phyloP scores from a whole-genome alignment of 768 basidiomycete genomes.

The Gymnopilus junonius region DNA sequence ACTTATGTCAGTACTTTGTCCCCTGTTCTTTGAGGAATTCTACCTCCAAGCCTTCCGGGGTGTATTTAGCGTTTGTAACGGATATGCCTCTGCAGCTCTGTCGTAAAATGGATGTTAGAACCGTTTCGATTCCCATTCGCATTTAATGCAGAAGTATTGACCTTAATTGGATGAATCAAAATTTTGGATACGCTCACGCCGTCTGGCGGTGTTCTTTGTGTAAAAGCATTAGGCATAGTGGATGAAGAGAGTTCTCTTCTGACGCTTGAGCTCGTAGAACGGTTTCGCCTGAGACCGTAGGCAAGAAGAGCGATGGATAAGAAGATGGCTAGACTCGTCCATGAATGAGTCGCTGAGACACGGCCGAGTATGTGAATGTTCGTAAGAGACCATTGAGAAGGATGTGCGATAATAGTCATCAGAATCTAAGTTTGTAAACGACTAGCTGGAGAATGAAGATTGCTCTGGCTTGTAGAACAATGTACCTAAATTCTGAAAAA shows the following conservation, averaged over 20 bases:
- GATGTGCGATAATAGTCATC: constrained; percentile 8
- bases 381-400: constrained; percentile 8
- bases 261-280: not conserved
- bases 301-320: constrained; percentile 14
- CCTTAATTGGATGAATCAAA: constrained; percentile 74
- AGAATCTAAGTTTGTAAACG: not conserved
- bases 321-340: constrained; percentile 14
- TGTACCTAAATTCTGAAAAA: not conserved
- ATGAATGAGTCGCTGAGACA: constrained; percentile 1
- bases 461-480: not conserved
- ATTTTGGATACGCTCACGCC: constrained; percentile 57
- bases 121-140: not conserved
- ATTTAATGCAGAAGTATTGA: constrained; percentile 21
- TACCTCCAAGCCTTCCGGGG: too few species aligned
- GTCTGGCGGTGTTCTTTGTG: constrained; percentile 24
- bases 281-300: constrained; percentile 1
- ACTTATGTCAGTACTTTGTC: not conserved
- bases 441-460: not conserved
- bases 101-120: not conserved
- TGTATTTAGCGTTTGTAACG: constrained; percentile 58
- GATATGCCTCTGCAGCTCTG: constrained; percentile 78
- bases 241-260: not conserved
- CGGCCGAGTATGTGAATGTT: constrained; percentile 1
- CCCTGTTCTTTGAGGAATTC: too few species aligned
- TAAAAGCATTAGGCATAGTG: not conserved